Conservation (phyloP, 768 basidiomycete genomes). For the Lactifluus volemus region DNA sequence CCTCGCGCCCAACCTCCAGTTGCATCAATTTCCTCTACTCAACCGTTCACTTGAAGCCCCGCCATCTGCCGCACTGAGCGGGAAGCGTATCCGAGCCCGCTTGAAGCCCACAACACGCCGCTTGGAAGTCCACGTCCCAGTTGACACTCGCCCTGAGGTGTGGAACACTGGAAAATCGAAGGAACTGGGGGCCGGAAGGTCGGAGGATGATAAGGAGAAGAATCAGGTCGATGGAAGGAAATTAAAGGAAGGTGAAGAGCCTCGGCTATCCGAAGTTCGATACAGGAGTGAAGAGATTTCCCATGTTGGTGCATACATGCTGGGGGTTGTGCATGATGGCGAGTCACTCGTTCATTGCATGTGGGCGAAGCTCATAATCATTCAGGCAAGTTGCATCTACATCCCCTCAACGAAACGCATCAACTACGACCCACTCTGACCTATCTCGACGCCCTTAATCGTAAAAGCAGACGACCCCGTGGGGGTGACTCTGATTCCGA, state of each 20-base stretch:
- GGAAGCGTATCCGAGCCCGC: slow-evolving; percentile 70
- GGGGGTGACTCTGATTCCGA: slow-evolving; percentile 55
- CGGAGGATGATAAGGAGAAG: slow-evolving; percentile 72
- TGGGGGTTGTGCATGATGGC: slow-evolving; percentile 75
- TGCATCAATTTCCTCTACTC: slow-evolving; percentile 77
- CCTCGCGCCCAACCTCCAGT: slow-evolving; percentile 54
- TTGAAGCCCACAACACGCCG: slow-evolving; percentile 54
- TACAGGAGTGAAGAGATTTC: slow-evolving; percentile 64
- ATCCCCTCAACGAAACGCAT: slow-evolving; percentile 70
- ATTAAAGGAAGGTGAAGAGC: slow-evolving; percentile 23
- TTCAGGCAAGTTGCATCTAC: slow-evolving; percentile 62
- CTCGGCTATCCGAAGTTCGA: slow-evolving; percentile 60
- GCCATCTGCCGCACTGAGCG: slow-evolving; percentile 61
- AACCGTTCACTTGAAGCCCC: slow-evolving; percentile 67
- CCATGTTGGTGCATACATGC: slow-evolving; percentile 57
- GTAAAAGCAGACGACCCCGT: slow-evolving; percentile 44
- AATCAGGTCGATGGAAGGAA: slow-evolving; percentile 45
- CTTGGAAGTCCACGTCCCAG: slow-evolving; percentile 72
- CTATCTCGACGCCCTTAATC: slow-evolving; percentile 66
- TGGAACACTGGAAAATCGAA: slow-evolving; percentile 68
- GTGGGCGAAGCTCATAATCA: slow-evolving; percentile 10
- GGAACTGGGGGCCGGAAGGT: slow-evolving; percentile 54
- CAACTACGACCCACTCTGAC: slow-evolving; percentile 79
- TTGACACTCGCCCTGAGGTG: slow-evolving; percentile 72
- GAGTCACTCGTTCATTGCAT: slow-evolving; percentile 20